A percentile compares a stretch with the other conserved stretches of the same genome.
These are phyloP conservation scores for Linanthus parryae DNA, from an alignment of 148 eudicot species.

Conservation along the genomic window DNA sequence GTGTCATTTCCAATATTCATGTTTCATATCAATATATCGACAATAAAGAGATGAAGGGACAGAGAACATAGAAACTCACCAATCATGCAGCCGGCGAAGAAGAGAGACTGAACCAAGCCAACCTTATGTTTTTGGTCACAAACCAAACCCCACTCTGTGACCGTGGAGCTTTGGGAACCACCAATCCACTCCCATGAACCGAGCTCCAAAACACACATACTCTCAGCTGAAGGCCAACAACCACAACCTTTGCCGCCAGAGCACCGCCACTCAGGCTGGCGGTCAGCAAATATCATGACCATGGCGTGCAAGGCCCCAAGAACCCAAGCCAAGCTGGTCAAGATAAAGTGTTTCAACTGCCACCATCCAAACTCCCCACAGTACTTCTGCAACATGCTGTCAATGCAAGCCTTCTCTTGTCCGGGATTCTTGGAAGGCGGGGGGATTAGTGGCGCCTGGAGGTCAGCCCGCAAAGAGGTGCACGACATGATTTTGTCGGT, in stretches of 20 bases:
- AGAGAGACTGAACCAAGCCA: slow-evolving; percentile 78
- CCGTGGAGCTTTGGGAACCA: slow-evolving; percentile 40
- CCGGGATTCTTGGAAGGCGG: neutral
- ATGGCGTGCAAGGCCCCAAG: slow-evolving; percentile 86
- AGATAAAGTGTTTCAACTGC: slow-evolving; percentile 60
- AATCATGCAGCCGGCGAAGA: slow-evolving; percentile 76
- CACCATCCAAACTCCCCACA: slow-evolving; percentile 83
- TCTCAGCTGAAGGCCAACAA: slow-evolving; percentile 13
- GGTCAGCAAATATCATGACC: slow-evolving; percentile 90
- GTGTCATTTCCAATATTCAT: no score
- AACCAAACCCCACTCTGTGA: slow-evolving; percentile 63
- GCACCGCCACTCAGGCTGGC: slow-evolving; percentile 69
- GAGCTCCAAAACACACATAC: slow-evolving; percentile 32
- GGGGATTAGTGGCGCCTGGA: slow-evolving; percentile 17
- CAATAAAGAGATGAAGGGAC: neutral
- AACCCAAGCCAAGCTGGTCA: slow-evolving; percentile 80
- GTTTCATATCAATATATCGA: neutral
- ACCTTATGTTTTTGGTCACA: slow-evolving; percentile 67
- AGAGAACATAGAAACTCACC: slow-evolving; percentile 24
- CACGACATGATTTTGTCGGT: no score
- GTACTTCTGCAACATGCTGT: slow-evolving; percentile 53
- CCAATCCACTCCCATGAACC: slow-evolving; percentile 71
- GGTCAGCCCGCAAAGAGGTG: slow-evolving; percentile 20
- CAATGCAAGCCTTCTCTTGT: slow-evolving; percentile 40
- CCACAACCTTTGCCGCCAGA: slow-evolving; percentile 6